Base-by-base conservation (phyloP, 352 stramenopile species). In the Globisporangium splendens region DNA sequence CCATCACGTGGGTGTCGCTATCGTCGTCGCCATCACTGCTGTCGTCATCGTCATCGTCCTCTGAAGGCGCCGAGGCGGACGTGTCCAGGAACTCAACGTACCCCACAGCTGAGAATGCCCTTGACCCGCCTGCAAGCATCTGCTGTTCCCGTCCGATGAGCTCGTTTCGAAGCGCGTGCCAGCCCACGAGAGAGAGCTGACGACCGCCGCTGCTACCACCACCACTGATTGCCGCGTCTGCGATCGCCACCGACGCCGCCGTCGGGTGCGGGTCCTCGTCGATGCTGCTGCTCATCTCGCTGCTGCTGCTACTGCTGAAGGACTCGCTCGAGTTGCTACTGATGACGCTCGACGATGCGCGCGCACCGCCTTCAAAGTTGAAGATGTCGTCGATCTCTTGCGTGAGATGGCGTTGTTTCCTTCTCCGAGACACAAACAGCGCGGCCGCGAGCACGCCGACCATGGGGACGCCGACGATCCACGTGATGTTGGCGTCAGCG, bases 151-250 rank as follows among this genome's bases (percentile, higher is more conserved):
- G 77, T 33, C 72, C 65, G 52, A 83, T 72, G 56, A 86, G 53
- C 46, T 79, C 72, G 33, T 83, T 67, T 15, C 78, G 66, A 50
- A 80, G 68, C 1, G 75, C 73, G 33, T 75, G 72, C 78, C 78
- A 88, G 15, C 75, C 75, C 22, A 82, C 75, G n/a, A 87, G 56
- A 42, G 83, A 77, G n/a, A 88, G 62, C 20, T 75, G 56, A 4
- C 39, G 39, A 10, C 39, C 39, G 10, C 39, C 39, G 39, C 21
- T n/a, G 5, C 39, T 12, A 18, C 39, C 39, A n/a, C 39, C 39
- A n/a, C 21, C 39, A 44, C 39, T n/a, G 12, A n/a, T 44, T 5
- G 39, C n/a, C 12, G 39, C 39, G 39, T 44, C 39, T n/a, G 39
- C 39, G 5, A 15, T 44, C 39, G 72, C 55, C 0, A 77, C 66